Base-by-base conservation (phyloP, 2,329 filamentous ascomycete species). In the Trichoderma sp. region DNA sequence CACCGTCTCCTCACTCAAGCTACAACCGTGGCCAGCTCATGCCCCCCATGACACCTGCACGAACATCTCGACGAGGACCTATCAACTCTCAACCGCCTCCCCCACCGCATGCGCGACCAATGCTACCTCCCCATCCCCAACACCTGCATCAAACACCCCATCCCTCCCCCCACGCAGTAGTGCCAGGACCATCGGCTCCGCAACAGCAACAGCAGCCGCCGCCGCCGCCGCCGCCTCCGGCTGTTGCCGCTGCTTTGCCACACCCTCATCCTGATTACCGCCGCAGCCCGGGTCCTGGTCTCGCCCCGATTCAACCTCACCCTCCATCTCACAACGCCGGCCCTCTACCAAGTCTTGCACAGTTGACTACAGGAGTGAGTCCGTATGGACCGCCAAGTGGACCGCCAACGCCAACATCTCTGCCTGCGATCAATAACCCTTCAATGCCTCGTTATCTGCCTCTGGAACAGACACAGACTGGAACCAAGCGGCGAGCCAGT, bases 321-420 rank as follows among this genome's bases (percentile, higher is more conserved):
- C 76, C 77, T 64, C 79, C 79, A 35, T 77, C 79, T 8, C 76
- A 79, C 33, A 78, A 79, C n/a, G 79, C 79, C 6, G 83, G 81
- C 0, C 80, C 86, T 71, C 79, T 91, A n/a, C 88, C 88, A 1
- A 84, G 87, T 62, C 82, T 91, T 19, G 85, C 86, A 43, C 88
- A 91, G 75, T 82, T 91, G 73, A 90, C 88, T 2, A 90, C 88
- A 0, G 88, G 88, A 14, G 81, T 89, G 37, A 88, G 85, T 72
- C 86, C 87, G 0, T 90, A 89, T 75, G 86, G 66, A n/a, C 58
- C 69, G 10, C 49, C 69, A 24, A 68, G 65, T 29, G 69, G 69
- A 29, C 59, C 69, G 11, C 59, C 66, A 13, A 70, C 65, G 19
- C 69, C 65, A 11, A 61, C 58, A 7, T 67, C 68, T 43, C 33